Evolutionary conservation across 441 rosid species (phyloP).

Genomic region (Erodium trifolium): DNA sequence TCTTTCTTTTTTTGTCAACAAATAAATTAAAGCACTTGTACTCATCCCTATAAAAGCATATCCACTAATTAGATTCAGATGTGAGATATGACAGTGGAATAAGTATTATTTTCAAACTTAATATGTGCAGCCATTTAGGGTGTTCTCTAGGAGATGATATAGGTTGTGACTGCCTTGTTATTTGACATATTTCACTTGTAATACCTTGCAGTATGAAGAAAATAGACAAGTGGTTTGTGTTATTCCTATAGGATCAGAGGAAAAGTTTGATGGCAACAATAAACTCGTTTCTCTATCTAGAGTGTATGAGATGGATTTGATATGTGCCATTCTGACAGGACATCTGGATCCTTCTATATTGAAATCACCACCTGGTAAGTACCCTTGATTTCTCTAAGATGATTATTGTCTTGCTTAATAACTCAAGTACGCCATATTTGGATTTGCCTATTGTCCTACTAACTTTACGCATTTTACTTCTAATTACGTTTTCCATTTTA

Average conservation of each 20-base stretch:
- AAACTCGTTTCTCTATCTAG: slow-evolving; percentile 47
- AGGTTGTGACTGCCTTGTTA: background rate
- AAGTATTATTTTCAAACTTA: background rate
- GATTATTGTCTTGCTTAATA: background rate
- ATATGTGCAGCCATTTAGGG: background rate
- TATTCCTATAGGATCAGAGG: slow-evolving; percentile 46
- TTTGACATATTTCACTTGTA: slow-evolving; percentile 14
- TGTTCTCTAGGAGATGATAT: background rate
- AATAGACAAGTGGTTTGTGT: slow-evolving; percentile 39
- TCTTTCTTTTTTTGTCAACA: background rate
- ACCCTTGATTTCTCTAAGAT: background rate
- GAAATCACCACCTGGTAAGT: slow-evolving; percentile 54
- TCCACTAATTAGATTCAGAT: background rate
- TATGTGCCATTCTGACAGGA: slow-evolving; percentile 63
- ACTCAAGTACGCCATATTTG: background rate
- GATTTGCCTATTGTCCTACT: background rate
- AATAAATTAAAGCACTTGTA: background rate
- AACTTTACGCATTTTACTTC: background rate
- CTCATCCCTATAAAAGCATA: background rate
- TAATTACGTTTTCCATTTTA: too few relatives aligned
- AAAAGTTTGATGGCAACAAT: slow-evolving; percentile 36
- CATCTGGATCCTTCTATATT: slow-evolving; percentile 48
- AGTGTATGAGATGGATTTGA: slow-evolving; percentile 63
- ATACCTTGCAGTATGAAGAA: slow-evolving; percentile 36
- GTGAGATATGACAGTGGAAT: background rate